Evolutionary conservation across 106 monocot species (phyloP).

Genomic region (Dendrobium huoshanense): DNA sequence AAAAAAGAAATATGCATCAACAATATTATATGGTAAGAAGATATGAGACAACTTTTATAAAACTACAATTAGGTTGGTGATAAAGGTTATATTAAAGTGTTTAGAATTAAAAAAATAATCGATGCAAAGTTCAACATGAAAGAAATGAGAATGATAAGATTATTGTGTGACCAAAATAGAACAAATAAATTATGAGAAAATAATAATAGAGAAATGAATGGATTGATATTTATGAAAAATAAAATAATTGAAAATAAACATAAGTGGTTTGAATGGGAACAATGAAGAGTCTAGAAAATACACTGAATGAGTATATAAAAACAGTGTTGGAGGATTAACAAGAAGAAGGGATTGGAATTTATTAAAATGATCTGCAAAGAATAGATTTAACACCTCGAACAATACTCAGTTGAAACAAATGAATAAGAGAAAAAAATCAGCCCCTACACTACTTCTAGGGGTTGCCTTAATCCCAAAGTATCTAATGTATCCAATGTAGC

Average conservation of each 20-base stretch:
- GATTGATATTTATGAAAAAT: neutral
- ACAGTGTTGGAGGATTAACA: too few relatives aligned
- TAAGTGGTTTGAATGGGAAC: too few relatives aligned
- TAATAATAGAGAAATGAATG: neutral
- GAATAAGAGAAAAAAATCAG: too few relatives aligned
- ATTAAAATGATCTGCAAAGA: neutral
- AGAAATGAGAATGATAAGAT: neutral
- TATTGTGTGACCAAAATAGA: neutral
- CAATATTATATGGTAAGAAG: neutral
- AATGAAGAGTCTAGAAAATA: neutral
- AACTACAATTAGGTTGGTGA: neutral
- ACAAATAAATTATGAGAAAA: neutral
- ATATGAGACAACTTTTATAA: neutral
- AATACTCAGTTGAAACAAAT: neutral
- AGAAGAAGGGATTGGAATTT: neutral
- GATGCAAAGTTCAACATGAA: neutral
- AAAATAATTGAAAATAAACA: neutral
- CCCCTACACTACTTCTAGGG: too few relatives aligned
- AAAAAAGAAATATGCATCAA: neutral
- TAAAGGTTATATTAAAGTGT: neutral
- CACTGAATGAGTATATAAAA: neutral
- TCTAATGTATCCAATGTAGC: too few relatives aligned
- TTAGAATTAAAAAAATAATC: neutral
- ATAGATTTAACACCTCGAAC: neutral
- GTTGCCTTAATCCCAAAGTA: too few relatives aligned